Base-by-base conservation (phyloP, 2,329 filamentous ascomycete genomes). In the Pyrenochaeta sp. region DNA sequence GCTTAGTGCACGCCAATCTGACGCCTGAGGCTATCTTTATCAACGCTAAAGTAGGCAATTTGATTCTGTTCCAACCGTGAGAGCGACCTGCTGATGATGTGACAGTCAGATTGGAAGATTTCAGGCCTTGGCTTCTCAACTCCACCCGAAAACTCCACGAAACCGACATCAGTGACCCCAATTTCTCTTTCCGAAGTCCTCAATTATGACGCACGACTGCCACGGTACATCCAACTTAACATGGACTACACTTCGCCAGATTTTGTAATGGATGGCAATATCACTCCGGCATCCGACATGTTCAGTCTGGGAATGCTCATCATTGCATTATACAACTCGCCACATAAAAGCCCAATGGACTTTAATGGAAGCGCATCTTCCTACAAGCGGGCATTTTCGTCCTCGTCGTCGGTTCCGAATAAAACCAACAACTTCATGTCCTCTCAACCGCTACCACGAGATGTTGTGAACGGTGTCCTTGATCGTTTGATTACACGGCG, bases 181-280 rank as follows among this genome's bases (percentile, higher is more conserved):
- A 88, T 98, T 63, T 91, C 87, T 60, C 83, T 98, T 17, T 89
- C 90, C 23, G 92, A 97, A 75, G 87, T 89, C 14, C 82, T 97
- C 17, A 92, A 96, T 73, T 84, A 93, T 68, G 94, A 98, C 67
- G 87, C 92, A 17, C 85, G 93, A 48, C 77, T 99, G 33, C 95
- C 95, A 12, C 83, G 84, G 51, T 84, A 85, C 40, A 92, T 97
- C 20, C 95, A 98, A 75, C 81, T 99, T 54, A 90, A 95, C 72
- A 83, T 98, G 60, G 94, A 99, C 78, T 99, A 92, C 72, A 90
- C 91, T 0, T 97, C 93, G 1, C 95, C 95, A 1, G 95, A 99
- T 76, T 97, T 98, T 68, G 89, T 96, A 41, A 81, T 99, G 54
- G 95, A 99, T 76, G 91, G 89, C 56, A 96, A 93, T 72, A 83